Evolutionary conservation across 2,329 filamentous ascomycete genomes (phyloP), one percentile per base, ranked within the genome.

Genomic region (Aspergillus sp.): DNA sequence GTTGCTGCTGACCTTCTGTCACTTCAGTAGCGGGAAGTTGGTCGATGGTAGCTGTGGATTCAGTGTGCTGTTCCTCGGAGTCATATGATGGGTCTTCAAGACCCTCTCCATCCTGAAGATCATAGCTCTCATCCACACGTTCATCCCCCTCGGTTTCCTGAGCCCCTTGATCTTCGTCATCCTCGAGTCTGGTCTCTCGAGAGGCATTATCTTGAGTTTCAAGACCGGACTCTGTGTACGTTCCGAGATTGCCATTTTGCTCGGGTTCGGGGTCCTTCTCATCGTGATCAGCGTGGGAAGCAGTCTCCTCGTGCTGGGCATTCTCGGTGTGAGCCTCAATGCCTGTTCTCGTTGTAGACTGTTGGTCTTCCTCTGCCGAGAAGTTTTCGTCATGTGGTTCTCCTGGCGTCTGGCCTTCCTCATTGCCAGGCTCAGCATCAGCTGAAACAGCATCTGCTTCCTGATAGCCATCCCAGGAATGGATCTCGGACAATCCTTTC

Each of bases 401-500:
- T 40, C 61, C 48, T 13, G 19, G 66, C 49, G n/a, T 47, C 47
- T 16, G 36, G 32, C 58, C 58, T 5, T 60, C 49, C 16, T 50
- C 45, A 20, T 34, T 47, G 10, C 49, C 55, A 41, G 59, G 53
- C 5, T 42, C 38, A 21, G 49, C 42, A 6, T 62, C 61, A 16
- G 56, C 58, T 10, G 55, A 59, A 31, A 43, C 50, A 38, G 49
- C 53, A 36, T 77, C 73, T n/a, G 70, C 75, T 52, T 82, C 78
- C 20, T 78, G 77, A 60, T 80, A 82, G 54, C 78, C 77, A 59
- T 67, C 68, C 70, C 70, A 73, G 5, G 58, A 51, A 34, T 68
- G 64, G 44, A 84, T 69, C 25, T 79, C 72, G 2, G 80, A 79
- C 51, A 84, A 73, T 11, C 83, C 83, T 66, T 82, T 81, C 16